phyloP scores from a whole-genome alignment of 257 asterid genomes.

The Fraxinus excelsior region DNA sequence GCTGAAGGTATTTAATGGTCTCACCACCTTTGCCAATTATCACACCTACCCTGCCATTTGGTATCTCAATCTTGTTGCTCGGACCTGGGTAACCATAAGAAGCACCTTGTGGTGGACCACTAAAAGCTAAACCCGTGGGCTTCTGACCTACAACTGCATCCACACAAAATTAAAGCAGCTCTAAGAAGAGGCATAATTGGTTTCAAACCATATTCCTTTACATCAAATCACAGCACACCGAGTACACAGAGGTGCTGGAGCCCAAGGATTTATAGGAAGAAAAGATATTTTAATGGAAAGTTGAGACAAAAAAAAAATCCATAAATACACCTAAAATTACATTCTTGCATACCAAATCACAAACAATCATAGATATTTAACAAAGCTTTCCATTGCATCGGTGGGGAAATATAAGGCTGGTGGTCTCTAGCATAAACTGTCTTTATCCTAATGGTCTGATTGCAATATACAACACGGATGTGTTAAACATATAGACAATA shows the following conservation, averaged over 20 bases:
- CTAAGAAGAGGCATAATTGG: neutral
- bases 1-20: constrained; percentile 80
- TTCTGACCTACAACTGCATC: constrained; percentile 44
- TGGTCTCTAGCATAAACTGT: neutral
- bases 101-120: constrained; percentile 43
- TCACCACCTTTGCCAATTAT: constrained; percentile 93
- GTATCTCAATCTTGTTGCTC: constrained; percentile 71
- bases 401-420: neutral
- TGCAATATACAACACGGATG: neutral
- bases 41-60: constrained; percentile 87
- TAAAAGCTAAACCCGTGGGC: constrained; percentile 38
- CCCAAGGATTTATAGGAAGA: neutral
- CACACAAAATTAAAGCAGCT: constrained; percentile 8
- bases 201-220: neutral
- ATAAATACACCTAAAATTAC: neutral
- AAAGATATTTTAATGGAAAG: neutral
- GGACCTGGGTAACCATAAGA: constrained; percentile 67
- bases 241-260: neutral
- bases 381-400: neutral
- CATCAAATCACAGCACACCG: neutral
- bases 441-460: neutral
- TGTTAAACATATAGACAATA: neutral
- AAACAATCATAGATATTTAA: neutral
- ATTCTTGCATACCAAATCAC: neutral
- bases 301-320: neutral